A percentile compares a stretch with the other conserved stretches of the same genome.
phyloP scores from a whole-genome alignment of 148 eudicot genomes.

The Spergularia bocconei region DNA sequence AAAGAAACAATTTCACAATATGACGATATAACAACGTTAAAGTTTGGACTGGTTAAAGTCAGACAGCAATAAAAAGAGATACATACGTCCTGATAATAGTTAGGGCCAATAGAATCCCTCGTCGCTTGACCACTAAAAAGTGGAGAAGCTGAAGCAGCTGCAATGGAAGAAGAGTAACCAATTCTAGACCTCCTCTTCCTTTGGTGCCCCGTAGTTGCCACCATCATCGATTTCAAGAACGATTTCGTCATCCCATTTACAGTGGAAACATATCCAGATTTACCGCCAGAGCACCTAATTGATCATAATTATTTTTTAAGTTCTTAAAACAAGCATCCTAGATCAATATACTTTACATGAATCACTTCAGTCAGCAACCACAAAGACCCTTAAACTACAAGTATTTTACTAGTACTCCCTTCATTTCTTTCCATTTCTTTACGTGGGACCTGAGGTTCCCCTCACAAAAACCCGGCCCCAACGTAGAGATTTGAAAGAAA shows the following conservation, averaged over 20 bases:
- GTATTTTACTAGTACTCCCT: no score
- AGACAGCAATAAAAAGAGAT: conserved; percentile 22
- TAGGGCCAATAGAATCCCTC: conserved; percentile 39
- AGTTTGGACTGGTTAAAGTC: conserved; percentile 27
- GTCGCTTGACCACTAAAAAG: conserved; percentile 39
- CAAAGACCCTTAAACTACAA: conserved; percentile 19
- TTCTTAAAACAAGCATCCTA: conserved; percentile 34
- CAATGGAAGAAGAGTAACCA: conserved; percentile 27
- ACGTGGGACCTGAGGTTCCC: no score
- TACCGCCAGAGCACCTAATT: conserved; percentile 39
- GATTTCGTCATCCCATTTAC: conserved; percentile 32
- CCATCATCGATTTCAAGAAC: conserved; percentile 29
- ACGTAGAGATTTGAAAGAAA: no score
- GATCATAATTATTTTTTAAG: conserved; percentile 33
- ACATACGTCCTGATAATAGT: conserved; percentile 62
- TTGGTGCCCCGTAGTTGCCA: conserved; percentile 28
- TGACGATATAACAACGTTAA: conserved; percentile 21
- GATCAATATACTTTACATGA: conserved; percentile 22
- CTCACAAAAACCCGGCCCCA: no score
- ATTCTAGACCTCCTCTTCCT: conserved; percentile 32
- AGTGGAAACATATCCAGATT: conserved; percentile 32
- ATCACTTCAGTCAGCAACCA: conserved; percentile 19
- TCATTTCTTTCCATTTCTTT: no score
- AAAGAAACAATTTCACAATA: conserved; percentile 6
- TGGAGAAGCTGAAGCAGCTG: conserved; percentile 45